phyloP scores from a whole-genome alignment of 2,329 filamentous ascomycete species.

The Fonsecaea nubica region DNA sequence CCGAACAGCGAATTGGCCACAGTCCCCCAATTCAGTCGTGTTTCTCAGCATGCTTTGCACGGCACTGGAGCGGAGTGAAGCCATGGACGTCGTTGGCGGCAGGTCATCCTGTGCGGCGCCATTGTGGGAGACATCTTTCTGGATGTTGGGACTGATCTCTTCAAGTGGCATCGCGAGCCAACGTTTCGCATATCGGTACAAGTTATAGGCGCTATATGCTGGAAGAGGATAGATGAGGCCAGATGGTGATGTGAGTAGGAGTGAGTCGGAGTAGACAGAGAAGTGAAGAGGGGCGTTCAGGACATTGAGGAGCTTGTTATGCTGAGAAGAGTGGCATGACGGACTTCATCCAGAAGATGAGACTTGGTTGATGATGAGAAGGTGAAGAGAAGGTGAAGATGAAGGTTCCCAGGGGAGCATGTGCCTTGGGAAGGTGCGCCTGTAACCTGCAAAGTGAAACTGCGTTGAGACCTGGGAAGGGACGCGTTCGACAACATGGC shows the following conservation, averaged over 20 bases:
- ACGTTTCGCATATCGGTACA: slow-evolving; percentile 15
- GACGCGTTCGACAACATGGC: neutral
- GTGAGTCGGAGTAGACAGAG: neutral
- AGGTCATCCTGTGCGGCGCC: slow-evolving; percentile 20
- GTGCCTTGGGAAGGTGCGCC: neutral
- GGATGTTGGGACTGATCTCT: slow-evolving; percentile 36
- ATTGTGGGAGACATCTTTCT: slow-evolving; percentile 21
- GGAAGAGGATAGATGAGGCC: neutral
- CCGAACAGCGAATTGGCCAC: slow-evolving; percentile 65
- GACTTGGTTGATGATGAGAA: neutral
- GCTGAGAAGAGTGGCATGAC: neutral
- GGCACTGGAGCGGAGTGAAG: slow-evolving; percentile 53
- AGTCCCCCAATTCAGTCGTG: slow-evolving; percentile 70
- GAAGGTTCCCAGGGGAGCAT: neutral
- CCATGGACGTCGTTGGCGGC: slow-evolving; percentile 12
- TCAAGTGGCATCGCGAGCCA: slow-evolving; percentile 34
- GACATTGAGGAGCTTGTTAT: neutral
- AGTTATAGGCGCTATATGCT: neutral
- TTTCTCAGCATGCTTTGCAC: slow-evolving; percentile 71
- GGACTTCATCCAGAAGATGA: neutral
- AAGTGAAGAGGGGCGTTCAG: neutral
- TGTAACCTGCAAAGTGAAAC: neutral
- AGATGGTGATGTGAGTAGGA: slow-evolving; percentile 4
- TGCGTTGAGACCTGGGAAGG: neutral
- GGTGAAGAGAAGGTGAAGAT: neutral